Conservation (phyloP, 371 early-diverging fungal genomes). For the Funneliformis caledonium region DNA sequence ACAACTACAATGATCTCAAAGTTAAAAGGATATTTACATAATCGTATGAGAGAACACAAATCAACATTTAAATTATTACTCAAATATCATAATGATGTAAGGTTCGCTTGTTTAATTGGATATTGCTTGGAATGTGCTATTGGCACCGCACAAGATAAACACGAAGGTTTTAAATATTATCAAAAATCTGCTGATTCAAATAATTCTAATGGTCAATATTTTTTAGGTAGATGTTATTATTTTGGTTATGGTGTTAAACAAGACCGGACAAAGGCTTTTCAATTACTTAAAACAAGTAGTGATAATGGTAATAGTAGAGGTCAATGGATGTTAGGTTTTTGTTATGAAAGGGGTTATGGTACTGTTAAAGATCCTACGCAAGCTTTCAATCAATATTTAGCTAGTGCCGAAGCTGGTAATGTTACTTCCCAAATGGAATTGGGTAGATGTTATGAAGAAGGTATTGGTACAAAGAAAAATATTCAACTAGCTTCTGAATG, state of each 20-base stretch:
- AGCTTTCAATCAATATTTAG: conserved; percentile 9
- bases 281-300: conserved; percentile 7
- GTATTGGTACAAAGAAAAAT: conserved; percentile 21
- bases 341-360: conserved; percentile 25
- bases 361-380: neutral
- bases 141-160: conserved; percentile 30
- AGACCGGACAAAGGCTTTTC: conserved; percentile 17
- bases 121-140: conserved; percentile 16
- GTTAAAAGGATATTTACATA: conserved; percentile 24
- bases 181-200: conserved; percentile 17
- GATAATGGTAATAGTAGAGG: conserved; percentile 18
- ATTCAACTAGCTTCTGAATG: neutral
- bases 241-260: neutral
- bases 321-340: conserved; percentile 14
- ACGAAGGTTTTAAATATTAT: neutral
- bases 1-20: neutral
- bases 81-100: neutral
- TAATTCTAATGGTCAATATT: conserved; percentile 26
- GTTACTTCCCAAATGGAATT: conserved; percentile 4
- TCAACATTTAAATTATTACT: conserved; percentile 16
- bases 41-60: conserved; percentile 26
- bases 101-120: conserved; percentile 4
- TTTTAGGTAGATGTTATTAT: conserved; percentile 30
- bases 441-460: conserved; percentile 29
- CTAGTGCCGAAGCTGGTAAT: conserved; percentile 13